Percentiles rank a stretch among this genome's conserved stretches.
These are phyloP conservation scores for Mrakia frigida DNA, from an alignment of 768 basidiomycete genomes.

Conservation along the genomic window DNA sequence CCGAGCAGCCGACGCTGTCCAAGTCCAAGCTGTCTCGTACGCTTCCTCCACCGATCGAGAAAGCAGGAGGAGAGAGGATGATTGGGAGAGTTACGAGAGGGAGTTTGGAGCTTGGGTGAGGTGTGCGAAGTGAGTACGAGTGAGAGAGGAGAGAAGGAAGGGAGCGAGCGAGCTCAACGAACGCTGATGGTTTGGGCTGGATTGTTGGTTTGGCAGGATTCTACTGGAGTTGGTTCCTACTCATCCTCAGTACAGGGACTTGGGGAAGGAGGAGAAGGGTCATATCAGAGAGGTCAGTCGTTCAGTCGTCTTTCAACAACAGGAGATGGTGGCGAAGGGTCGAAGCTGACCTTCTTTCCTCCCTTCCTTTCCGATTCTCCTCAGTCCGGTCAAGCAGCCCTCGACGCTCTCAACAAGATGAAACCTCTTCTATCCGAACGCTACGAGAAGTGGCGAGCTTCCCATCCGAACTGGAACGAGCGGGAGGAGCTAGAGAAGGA, in stretches of 20 bases:
- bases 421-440: slow-evolving; percentile 26
- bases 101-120: slow-evolving; percentile 23
- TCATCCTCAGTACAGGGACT: slow-evolving; percentile 24
- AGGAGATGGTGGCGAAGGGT: too few species aligned
- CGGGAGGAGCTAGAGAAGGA: slow-evolving; percentile 1
- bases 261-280: slow-evolving; percentile 11
- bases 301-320: too few species aligned
- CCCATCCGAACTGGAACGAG: slow-evolving; percentile 4
- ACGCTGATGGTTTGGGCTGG: not conserved
- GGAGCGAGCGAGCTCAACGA: not conserved
- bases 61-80: not conserved
- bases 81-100: not conserved
- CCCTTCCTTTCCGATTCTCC: not conserved
- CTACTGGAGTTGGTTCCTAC: slow-evolving; percentile 27
- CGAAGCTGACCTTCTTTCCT: not conserved
- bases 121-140: slow-evolving; percentile 15
- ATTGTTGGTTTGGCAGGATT: not conserved
- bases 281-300: slow-evolving; percentile 10
- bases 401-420: slow-evolving; percentile 20
- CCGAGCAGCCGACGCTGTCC: slow-evolving; percentile 17
- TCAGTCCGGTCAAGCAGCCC: slow-evolving; percentile 20
- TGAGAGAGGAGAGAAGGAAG: too few species aligned
- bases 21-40: slow-evolving; percentile 18
- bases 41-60: not conserved
- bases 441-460: slow-evolving; percentile 20